Base-by-base conservation (phyloP, 306 rosid genomes). In the Acacia confusa region DNA sequence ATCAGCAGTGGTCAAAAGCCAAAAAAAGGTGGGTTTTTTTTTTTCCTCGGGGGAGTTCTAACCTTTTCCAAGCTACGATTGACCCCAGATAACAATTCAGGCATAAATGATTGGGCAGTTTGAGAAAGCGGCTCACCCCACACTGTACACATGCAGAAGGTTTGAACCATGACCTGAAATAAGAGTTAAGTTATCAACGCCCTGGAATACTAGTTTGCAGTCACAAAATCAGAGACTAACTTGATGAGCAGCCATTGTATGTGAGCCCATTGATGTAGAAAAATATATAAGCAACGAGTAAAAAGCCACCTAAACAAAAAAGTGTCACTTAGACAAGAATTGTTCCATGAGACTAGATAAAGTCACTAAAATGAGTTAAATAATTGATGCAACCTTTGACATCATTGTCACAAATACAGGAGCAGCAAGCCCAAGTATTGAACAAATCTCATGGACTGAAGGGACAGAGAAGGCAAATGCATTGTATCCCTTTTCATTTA, bases 91-190 rank as follows among this genome's bases (percentile, higher is more conserved):
- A 95, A 45, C 81, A 91, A 87, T 82, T 89, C 97, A 1, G 97
- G 98, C 95, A 95, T 91, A 95, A 92, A 95, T 41, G 98, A 86
- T 64, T 95, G 97, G 22, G 98, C 98, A 65, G 98, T 91, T 88
- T 95, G 98, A 67, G 97, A 92, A 65, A 95, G 95, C 84, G 98
- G 98, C 81, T 95, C 97, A 58, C 98, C 98, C 97, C 95, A 95
- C 58, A 95, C 97, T 1, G 97, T 88, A 88, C 97, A 91, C 86
- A 86, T 89, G 85, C 77, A 73, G 81, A 88, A 90, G 15, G 91
- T 87, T 91, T 95, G 98, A 79, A 95, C 61, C 97, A 95, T 89
- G 89, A 92, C 98, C 98, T 95, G 83, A 74, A 75, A 81, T 16
- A 86, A 79, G 76, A 32, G 81, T 80, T 52, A 78, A 32, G 80